These are phyloP conservation scores for Nicotiana rustica DNA, from an alignment of 305 asterid species.

Conservation along the genomic window DNA sequence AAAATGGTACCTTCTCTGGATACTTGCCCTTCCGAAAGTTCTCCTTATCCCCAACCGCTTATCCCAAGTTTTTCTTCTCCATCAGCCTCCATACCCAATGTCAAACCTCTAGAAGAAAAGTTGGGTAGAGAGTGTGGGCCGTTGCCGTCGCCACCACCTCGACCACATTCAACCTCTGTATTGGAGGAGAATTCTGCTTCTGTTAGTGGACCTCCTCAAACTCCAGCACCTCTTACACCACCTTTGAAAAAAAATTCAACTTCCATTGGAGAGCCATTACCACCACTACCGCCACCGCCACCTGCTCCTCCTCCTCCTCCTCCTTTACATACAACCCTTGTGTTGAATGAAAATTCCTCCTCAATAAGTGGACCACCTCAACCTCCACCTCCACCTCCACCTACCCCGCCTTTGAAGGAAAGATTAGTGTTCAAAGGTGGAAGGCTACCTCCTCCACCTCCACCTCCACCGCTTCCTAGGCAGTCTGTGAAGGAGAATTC, in stretches of 20 bases:
- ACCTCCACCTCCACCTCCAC: slow-evolving; percentile 29
- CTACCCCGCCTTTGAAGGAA: background rate
- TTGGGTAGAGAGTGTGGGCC: slow-evolving; percentile 14
- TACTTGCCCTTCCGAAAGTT: slow-evolving; percentile 29
- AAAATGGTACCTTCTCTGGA: slow-evolving; percentile 39
- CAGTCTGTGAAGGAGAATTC: slow-evolving; percentile 14
- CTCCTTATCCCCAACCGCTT: slow-evolving; percentile 37
- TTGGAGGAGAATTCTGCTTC: slow-evolving; percentile 34
- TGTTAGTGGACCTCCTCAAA: slow-evolving; percentile 23
- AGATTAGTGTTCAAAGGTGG: slow-evolving; percentile 14
- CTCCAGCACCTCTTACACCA: slow-evolving; percentile 30
- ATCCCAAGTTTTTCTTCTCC: slow-evolving; percentile 40
- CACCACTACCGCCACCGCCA: background rate
- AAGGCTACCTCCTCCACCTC: slow-evolving; percentile 26
- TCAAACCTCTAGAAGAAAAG: slow-evolving; percentile 32
- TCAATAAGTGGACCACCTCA: slow-evolving; percentile 27
- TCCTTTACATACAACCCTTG: slow-evolving; percentile 32
- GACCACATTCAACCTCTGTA: slow-evolving; percentile 27
- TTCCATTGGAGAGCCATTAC: background rate
- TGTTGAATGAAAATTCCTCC: slow-evolving; percentile 30
- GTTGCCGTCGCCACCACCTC: slow-evolving; percentile 38
- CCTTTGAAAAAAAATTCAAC: slow-evolving; percentile 10
- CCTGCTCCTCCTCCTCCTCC: slow-evolving; percentile 35
- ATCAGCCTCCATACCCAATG: slow-evolving; percentile 37
- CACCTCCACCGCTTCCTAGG: slow-evolving; percentile 35